phyloP scores from a whole-genome alignment of 257 asterid genomes.

The Gentiana dahurica region DNA sequence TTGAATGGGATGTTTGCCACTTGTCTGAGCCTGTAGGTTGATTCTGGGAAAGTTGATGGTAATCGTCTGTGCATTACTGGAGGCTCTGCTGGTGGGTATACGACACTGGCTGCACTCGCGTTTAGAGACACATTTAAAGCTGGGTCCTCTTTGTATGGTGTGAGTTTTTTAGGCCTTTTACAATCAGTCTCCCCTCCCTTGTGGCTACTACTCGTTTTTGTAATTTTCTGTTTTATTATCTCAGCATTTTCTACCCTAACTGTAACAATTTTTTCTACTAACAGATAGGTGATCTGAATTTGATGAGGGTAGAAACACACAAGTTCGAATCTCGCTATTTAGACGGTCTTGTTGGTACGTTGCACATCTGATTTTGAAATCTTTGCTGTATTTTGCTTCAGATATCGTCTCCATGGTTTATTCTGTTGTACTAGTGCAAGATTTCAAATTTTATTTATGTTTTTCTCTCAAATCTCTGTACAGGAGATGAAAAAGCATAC shows the following conservation, averaged over 20 bases:
- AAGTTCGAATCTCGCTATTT: slow-evolving; percentile 87
- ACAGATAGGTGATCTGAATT: slow-evolving; percentile 82
- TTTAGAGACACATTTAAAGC: slow-evolving; percentile 77
- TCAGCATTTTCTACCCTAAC: not conserved
- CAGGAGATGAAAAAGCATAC: slow-evolving; percentile 52
- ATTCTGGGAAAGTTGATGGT: slow-evolving; percentile 75
- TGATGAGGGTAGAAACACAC: slow-evolving; percentile 65
- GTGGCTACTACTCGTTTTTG: not conserved
- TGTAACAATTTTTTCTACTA: slow-evolving; percentile 3
- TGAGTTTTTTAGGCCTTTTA: slow-evolving; percentile 33
- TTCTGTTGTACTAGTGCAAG: not conserved
- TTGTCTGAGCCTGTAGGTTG: slow-evolving; percentile 40
- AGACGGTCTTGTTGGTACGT: slow-evolving; percentile 79
- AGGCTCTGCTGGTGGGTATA: slow-evolving; percentile 99
- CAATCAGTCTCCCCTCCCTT: not conserved
- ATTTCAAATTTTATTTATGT: slow-evolving; percentile 1
- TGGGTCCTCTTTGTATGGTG: slow-evolving; percentile 92
- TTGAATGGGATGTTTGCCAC: slow-evolving; percentile 6
- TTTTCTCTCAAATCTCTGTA: slow-evolving; percentile 2
- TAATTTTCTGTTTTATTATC: not conserved
- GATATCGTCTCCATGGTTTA: not conserved
- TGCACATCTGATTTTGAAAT: not conserved
- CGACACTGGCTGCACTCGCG: slow-evolving; percentile 94
- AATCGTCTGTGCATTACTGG: slow-evolving; percentile 85
- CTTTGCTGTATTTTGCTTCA: slow-evolving; percentile 4